A percentile compares a stretch with the other conserved stretches of the same genome.
These are phyloP conservation scores for Zygosaccharomyces sapae DNA, from an alignment of 1,139 yeast species.

Conservation along the genomic window DNA sequence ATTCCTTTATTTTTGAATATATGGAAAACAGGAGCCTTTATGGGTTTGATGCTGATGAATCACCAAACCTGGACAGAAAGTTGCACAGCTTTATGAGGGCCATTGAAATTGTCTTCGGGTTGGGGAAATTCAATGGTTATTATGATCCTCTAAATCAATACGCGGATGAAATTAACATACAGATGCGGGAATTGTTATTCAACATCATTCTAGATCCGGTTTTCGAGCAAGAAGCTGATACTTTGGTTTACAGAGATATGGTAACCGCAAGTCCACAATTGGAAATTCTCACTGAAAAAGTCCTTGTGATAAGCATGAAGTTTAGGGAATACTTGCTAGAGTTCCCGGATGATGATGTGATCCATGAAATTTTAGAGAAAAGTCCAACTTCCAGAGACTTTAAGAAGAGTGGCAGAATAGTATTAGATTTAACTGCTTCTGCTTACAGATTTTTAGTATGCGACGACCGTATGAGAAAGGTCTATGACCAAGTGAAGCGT, in stretches of 20 bases:
- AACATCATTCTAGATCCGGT: conserved; percentile 31
- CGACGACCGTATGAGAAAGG: conserved; percentile 46
- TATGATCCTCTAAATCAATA: conserved; percentile 35
- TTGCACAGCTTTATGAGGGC: conserved; percentile 21
- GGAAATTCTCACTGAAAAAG: conserved; percentile 32
- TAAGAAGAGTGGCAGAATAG: conserved; percentile 25
- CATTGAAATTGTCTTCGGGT: conserved; percentile 28
- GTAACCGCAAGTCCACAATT: conserved; percentile 25
- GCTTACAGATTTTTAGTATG: conserved; percentile 39
- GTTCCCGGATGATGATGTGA: conserved; percentile 33
- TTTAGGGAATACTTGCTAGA: conserved; percentile 22
- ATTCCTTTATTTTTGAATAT: conserved; percentile 57
- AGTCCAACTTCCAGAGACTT: conserved; percentile 12
- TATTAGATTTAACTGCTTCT: conserved; percentile 48
- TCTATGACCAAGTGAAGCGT: conserved; percentile 77
- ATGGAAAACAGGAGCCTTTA: conserved; percentile 37
- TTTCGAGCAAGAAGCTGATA: conserved; percentile 31
- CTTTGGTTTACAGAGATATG: conserved; percentile 34
- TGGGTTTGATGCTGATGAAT: conserved; percentile 17
- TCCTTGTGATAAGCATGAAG: conserved; percentile 23
- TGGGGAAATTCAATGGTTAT: conserved; percentile 29
- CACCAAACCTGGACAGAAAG: conserved; percentile 16
- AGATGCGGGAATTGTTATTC: conserved; percentile 26
- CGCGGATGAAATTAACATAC: conserved; percentile 29
- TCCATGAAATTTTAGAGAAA: conserved; percentile 23